Percentiles rank a stretch among this genome's conserved stretches.
These are phyloP conservation scores for Rutstroemia sp. DNA, from an alignment of 2,329 filamentous ascomycete species.

Conservation along the genomic window DNA sequence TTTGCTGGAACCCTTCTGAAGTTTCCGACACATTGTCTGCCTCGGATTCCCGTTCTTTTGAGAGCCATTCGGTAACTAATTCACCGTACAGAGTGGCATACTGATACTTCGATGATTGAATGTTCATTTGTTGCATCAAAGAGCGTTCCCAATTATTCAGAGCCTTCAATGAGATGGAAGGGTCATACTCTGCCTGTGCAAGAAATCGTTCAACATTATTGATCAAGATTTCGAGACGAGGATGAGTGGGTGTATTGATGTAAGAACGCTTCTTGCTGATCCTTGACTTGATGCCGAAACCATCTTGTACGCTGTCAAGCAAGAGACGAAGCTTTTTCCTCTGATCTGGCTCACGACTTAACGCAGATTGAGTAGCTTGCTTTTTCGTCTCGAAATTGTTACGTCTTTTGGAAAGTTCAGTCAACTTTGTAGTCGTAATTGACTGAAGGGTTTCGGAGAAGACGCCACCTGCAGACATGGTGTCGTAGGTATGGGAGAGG, in stretches of 20 bases:
- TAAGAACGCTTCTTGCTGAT: constrained; percentile 11
- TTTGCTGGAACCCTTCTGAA: constrained; percentile 17
- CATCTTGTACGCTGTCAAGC: constrained; percentile 25
- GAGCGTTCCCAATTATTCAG: constrained; percentile 40
- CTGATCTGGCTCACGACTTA: constrained; percentile 28
- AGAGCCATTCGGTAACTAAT: constrained; percentile 48
- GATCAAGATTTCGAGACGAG: constrained; percentile 18
- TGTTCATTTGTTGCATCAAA: constrained; percentile 39
- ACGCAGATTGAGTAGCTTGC: constrained; percentile 30
- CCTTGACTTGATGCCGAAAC: constrained; percentile 25
- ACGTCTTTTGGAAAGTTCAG: constrained; percentile 46
- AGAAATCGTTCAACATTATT: constrained; percentile 44
- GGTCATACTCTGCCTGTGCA: constrained; percentile 45
- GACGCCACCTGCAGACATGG: constrained; percentile 30
- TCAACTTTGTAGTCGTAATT: constrained; percentile 49
- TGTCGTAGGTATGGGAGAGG: constrained; percentile 1
- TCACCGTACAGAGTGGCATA: constrained; percentile 49
- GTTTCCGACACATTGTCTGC: neutral
- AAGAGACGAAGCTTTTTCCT: constrained; percentile 30
- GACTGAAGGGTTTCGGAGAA: constrained; percentile 46
- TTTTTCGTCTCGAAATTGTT: constrained; percentile 41
- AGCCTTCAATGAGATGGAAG: constrained; percentile 40
- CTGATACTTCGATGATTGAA: constrained; percentile 46
- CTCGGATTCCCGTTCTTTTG: constrained; percentile 19
- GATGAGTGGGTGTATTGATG: constrained; percentile 9